Conservation (phyloP, 208 protist species). For the Herpetomonas tarakana region DNA sequence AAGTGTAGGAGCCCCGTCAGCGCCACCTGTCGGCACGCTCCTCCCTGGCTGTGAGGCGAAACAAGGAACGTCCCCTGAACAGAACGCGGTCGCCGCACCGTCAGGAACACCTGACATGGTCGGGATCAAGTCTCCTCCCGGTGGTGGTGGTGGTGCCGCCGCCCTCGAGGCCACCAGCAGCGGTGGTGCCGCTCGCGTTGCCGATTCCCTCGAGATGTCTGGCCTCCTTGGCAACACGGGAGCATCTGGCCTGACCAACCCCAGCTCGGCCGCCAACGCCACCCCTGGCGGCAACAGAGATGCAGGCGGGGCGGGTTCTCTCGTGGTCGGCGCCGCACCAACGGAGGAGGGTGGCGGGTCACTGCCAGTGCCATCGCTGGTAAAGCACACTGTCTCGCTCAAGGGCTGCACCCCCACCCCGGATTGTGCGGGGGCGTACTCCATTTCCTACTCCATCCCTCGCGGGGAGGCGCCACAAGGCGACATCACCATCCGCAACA, state of each 20-base stretch:
- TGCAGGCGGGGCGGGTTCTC: too few species aligned
- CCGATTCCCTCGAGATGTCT: background rate
- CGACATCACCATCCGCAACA: conserved; percentile 70
- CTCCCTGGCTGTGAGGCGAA: background rate
- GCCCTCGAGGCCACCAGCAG: background rate
- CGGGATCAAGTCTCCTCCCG: too few species aligned
- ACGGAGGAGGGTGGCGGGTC: background rate
- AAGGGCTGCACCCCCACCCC: conserved; percentile 52
- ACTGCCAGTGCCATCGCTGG: conserved; percentile 4
- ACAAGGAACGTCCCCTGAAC: too few species aligned
- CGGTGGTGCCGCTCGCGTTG: too few species aligned
- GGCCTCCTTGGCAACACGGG: background rate
- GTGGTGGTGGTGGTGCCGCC: too few species aligned
- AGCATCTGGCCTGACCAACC: background rate
- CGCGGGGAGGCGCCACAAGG: conserved; percentile 61
- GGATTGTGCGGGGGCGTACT: conserved; percentile 54
- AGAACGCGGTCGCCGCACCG: background rate
- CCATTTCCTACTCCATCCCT: conserved; percentile 54
- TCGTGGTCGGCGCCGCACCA: background rate
- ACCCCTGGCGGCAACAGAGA: too few species aligned
- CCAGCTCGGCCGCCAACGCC: background rate
- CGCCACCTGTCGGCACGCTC: background rate
- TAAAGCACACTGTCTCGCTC: conserved; percentile 40
- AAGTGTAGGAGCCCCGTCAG: background rate
- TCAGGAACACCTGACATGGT: too few species aligned